Evolutionary conservation across 83 land plant genomes (phyloP).

Genomic region (Thuja plicata): DNA sequence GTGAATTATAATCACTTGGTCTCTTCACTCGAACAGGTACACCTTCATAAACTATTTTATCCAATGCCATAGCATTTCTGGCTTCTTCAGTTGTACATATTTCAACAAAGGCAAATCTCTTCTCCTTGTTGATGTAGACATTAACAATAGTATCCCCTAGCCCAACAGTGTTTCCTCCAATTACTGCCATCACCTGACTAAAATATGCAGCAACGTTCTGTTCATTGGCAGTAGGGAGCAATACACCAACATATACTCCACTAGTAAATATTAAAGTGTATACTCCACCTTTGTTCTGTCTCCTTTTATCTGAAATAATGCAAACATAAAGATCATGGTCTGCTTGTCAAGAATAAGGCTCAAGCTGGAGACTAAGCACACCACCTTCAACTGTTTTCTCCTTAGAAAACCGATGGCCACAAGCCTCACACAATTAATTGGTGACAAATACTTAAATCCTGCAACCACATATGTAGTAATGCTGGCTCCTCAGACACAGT

Average conservation of each 20-base stretch:
- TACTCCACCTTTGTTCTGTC: no score
- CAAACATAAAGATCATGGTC: no score
- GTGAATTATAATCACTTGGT: constrained; percentile 92
- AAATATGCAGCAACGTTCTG: constrained; percentile 87
- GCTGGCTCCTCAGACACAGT: no score
- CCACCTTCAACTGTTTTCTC: no score
- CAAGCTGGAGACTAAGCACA: no score
- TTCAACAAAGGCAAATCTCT: constrained; percentile 97
- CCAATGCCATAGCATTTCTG: constrained; percentile 98
- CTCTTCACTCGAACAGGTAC: constrained; percentile 84
- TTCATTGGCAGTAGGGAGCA: constrained; percentile 68
- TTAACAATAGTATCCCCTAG: constrained; percentile 91
- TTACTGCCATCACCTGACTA: constrained; percentile 88
- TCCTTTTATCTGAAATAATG: no score
- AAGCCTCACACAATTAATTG: no score
- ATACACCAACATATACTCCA: constrained; percentile 74
- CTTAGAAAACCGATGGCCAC: no score
- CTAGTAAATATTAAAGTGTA: no score
- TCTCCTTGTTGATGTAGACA: constrained; percentile 95
- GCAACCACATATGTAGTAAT: no score
- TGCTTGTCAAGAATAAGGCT: no score
- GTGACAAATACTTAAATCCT: no score
- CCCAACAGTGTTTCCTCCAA: constrained; percentile 96
- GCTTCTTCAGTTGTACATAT: constrained; percentile 99
- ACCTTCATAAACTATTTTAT: constrained; percentile 95